Base-by-base conservation (phyloP, 768 basidiomycete genomes). In the Naganishia vaughanmartiniae region DNA sequence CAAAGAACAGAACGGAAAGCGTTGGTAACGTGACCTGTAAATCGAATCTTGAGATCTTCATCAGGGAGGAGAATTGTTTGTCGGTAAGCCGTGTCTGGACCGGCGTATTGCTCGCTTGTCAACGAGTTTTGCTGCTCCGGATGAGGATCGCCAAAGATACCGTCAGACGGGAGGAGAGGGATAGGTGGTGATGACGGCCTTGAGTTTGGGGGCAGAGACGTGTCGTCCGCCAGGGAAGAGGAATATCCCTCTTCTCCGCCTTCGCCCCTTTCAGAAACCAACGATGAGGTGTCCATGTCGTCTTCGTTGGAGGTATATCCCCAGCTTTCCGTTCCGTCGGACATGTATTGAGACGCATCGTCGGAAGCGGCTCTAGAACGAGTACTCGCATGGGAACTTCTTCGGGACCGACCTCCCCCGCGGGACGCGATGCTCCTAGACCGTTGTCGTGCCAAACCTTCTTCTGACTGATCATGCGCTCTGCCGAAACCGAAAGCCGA, bases 61-160 rank as follows among this genome's bases (percentile, higher is more conserved):
- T 98, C 95, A 3, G 87, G 84, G 19, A 97, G 85, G 75, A 91
- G 87, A 21, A 97, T 84, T 0, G 87, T 89, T 81, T 99, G 96
- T 69, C 91, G 84, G 19, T 54, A 63, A 15, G 57, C 19, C 21
- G 57, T 51, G 26, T 69, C 68, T 9, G 56, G 56, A 21, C 56
- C 56, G 19, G 57, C 68, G 24, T 31, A 69, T 2, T 55, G 77
- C 34, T 63, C 60, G 15, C 73, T 69, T 48, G 77, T 73, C 1
- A 67, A 70, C 26, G 53, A 31, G 39, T 76, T 76, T 21, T 72
- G 68, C 7, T 69, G 70, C 21, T 69, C 58, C 19, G 73, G 48
- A 26, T 57, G 54, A 14, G 75, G 74, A 28, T 79, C 81, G 12
- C 79, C 80, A 72, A 79, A 80, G 67, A 79, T 79, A 14, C 73